These are phyloP conservation scores for Kodamaea restingae DNA, from an alignment of 805 yeast genomes.

Conservation along the genomic window DNA sequence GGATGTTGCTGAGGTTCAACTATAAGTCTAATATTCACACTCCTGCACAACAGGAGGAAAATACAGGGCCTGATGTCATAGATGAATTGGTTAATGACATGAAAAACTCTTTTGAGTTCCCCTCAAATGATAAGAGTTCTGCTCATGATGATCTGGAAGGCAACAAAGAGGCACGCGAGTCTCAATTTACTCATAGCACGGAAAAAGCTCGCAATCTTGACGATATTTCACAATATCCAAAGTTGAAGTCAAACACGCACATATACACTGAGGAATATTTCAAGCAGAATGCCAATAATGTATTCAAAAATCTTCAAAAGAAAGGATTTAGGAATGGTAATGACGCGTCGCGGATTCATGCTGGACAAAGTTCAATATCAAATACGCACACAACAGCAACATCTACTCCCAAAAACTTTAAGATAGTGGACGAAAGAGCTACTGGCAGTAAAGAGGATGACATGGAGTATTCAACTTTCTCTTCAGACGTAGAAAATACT, in stretches of 20 bases:
- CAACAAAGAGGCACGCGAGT: too few relatives aligned
- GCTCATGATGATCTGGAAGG: background rate
- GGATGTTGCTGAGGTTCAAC: constrained; percentile 22
- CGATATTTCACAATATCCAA: constrained; percentile 12
- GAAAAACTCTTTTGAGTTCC: background rate
- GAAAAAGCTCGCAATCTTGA: background rate
- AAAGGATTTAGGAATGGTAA: constrained; percentile 22
- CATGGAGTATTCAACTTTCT: constrained; percentile 29
- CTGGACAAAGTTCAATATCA: constrained; percentile 11
- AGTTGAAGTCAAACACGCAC: constrained; percentile 27
- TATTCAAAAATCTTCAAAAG: constrained; percentile 36
- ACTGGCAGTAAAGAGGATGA: constrained; percentile 8
- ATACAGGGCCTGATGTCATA: background rate
- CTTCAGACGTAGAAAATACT: constrained; percentile 26
- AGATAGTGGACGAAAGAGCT: constrained; percentile 9
- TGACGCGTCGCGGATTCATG: background rate
- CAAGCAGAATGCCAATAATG: constrained; percentile 34
- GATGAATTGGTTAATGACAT: background rate
- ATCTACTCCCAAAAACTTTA: constrained; percentile 35
- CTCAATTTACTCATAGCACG: too few relatives aligned
- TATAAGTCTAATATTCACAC: constrained; percentile 14
- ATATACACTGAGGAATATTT: constrained; percentile 35
- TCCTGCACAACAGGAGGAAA: constrained; percentile 7
- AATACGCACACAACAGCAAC: constrained; percentile 29
- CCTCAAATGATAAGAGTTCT: background rate